These are phyloP conservation scores for Aspergillus leporis DNA, from an alignment of 495 filamentous ascomycete genomes.

Conservation along the genomic window DNA sequence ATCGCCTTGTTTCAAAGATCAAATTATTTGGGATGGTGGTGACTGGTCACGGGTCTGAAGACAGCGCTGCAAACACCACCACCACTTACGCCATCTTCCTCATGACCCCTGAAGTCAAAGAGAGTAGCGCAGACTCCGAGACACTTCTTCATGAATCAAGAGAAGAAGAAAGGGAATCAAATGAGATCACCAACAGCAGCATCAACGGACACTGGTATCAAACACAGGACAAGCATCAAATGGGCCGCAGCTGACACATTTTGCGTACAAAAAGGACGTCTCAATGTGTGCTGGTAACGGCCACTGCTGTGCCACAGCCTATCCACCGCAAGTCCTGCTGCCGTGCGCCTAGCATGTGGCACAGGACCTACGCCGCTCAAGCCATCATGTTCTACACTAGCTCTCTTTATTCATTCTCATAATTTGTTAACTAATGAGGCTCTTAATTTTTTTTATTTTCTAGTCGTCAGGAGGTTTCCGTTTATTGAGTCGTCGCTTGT, in stretches of 20 bases:
- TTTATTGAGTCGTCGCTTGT: neutral
- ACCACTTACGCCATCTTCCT: no score
- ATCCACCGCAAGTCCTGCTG: neutral
- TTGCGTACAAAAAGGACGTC: neutral
- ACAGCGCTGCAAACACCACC: no score
- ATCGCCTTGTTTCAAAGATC: no score
- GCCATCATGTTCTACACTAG: neutral
- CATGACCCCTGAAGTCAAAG: neutral
- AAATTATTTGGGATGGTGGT: no score
- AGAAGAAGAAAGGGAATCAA: no score
- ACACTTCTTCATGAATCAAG: neutral
- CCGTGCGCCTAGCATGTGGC: constrained; percentile 7
- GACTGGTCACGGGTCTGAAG: no score
- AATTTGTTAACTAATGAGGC: neutral
- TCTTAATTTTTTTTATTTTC: neutral
- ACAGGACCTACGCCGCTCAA: constrained; percentile 11
- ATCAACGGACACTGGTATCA: no score
- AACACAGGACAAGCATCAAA: neutral
- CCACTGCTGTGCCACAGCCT: neutral
- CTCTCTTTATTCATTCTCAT: neutral
- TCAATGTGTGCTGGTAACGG: neutral
- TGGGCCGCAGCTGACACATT: neutral
- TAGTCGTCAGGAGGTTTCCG: neutral
- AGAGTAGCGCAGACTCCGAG: neutral
- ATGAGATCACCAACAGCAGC: no score